These are phyloP conservation scores for Epichloe uncinata DNA, from an alignment of 2,329 filamentous ascomycete genomes.

Conservation along the genomic window DNA sequence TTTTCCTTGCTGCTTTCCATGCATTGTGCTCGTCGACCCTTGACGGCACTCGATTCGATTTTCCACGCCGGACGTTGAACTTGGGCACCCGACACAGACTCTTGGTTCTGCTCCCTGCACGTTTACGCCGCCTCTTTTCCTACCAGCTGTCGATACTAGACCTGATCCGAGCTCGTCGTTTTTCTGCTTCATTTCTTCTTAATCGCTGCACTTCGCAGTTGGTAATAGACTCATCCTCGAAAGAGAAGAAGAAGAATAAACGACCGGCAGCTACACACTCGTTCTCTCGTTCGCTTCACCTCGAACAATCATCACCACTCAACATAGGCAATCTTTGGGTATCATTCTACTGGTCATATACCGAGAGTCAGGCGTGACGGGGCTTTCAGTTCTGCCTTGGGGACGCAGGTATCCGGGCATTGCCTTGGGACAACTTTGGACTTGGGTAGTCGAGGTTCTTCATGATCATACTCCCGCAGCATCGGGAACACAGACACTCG, in stretches of 20 bases:
- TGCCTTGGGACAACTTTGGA: too few species aligned
- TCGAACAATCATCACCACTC: neutral
- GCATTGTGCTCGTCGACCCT: neutral
- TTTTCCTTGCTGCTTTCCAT: neutral
- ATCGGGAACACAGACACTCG: too few species aligned
- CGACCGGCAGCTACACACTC: neutral
- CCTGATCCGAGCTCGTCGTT: neutral
- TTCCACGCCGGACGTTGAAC: conserved; percentile 4
- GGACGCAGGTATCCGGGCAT: too few species aligned
- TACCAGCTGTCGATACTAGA: neutral
- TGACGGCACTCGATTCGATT: neutral
- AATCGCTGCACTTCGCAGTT: neutral
- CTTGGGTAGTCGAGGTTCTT: too few species aligned
- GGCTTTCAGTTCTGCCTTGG: too few species aligned
- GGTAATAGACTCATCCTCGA: neutral
- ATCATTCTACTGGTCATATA: too few species aligned
- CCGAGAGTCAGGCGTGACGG: too few species aligned
- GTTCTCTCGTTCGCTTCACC: neutral
- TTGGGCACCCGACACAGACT: neutral
- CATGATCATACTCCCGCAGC: too few species aligned
- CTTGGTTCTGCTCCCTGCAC: neutral
- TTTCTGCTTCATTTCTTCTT: neutral
- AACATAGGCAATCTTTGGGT: too few species aligned
- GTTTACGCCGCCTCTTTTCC: neutral
- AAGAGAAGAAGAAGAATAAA: neutral